Conservation (phyloP, 768 basidiomycete genomes). For the Leccinum subgranulosum region DNA sequence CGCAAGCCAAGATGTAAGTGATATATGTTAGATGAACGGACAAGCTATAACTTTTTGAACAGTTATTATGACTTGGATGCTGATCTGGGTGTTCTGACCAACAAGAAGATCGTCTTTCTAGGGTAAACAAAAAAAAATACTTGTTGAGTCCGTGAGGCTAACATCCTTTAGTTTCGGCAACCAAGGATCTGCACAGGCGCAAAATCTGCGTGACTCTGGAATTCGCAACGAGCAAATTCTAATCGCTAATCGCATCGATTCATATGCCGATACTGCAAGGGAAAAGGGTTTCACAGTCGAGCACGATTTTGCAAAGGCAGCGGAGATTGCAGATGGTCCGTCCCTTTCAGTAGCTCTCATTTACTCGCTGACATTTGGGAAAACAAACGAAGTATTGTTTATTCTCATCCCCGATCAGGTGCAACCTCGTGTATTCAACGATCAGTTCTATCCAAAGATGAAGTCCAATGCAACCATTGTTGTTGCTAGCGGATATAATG, state of each 20-base stretch:
- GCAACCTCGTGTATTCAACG: conserved; percentile 61
- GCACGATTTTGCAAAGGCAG: conserved; percentile 55
- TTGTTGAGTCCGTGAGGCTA: not conserved
- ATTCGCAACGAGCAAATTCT: conserved; percentile 59
- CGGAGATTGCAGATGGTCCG: conserved; percentile 52
- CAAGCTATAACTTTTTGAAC: not conserved
- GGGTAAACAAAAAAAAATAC: conserved; percentile 37
- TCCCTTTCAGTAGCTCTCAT: not conserved
- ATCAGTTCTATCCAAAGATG: conserved; percentile 46
- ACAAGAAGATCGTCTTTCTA: conserved; percentile 57
- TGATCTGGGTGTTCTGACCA: conserved; percentile 43
- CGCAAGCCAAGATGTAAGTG: conserved; percentile 55
- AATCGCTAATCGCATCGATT: conserved; percentile 55
- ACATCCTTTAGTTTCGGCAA: conserved; percentile 49
- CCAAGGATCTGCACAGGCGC: conserved; percentile 65
- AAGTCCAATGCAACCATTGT: conserved; percentile 49
- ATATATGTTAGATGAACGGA: not conserved
- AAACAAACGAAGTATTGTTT: conserved; percentile 46
- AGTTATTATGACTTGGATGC: conserved; percentile 60
- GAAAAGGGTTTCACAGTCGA: conserved; percentile 56
- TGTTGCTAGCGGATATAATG: conserved; percentile 65
- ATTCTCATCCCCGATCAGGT: conserved; percentile 63
- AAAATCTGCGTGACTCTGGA: conserved; percentile 62
- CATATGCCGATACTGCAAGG: conserved; percentile 56
- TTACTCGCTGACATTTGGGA: not conserved